Base-by-base conservation (phyloP, 73 alveolate genomes). In the Durusdinium trenchii region DNA sequence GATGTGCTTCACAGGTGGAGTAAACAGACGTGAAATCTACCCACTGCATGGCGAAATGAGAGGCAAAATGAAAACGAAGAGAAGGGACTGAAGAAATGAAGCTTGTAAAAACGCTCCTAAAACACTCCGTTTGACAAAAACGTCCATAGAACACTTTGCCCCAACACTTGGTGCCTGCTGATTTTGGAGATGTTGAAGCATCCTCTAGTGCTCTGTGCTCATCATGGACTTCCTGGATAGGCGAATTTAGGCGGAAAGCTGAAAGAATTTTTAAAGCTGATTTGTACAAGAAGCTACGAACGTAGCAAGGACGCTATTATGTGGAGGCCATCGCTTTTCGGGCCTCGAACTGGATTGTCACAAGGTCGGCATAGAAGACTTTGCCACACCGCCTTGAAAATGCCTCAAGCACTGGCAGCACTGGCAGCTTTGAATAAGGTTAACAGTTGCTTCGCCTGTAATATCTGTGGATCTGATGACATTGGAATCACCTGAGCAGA, bases 301-400 rank as follows among this genome's bases (percentile, higher is more conserved):
- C 47, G 93, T 38, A 78, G 64, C 93, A 16, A 10, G 47, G 3
- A 18, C 42, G 6, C 35, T 45, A 38, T 28, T 35, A 1, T 42
- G 48, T 18, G 20, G 26, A 48, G 1, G 48, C 51, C 16, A 38
- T 26, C 52, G 51, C 5, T 4, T 35, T 20, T 46, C 48, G 50
- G 20, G 61, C 98, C 98, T 91, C 83, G 79, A 91, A 69, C 57
- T 91, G 98, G 61, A 91, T 40, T 28, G 76, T 91, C 90, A 91
- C 98, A 76, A 91, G 23, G 32, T 91, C 98, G 35, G 82, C 98
- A 30, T 91, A 91, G 64, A 69, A 30, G 61, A 91, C 62, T 57
- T 91, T 91, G 57, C 98, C 98, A 78, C 98, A 91, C 6, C 98
- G 87, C 60, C 46, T 46, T 18, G 61, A 35, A 35, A 76, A 91